A percentile compares a stretch with the other conserved stretches of the same genome.
phyloP scores from a whole-genome alignment of 225 moss, liverwort and hornwort genomes.

The Takakia lepidozioides region DNA sequence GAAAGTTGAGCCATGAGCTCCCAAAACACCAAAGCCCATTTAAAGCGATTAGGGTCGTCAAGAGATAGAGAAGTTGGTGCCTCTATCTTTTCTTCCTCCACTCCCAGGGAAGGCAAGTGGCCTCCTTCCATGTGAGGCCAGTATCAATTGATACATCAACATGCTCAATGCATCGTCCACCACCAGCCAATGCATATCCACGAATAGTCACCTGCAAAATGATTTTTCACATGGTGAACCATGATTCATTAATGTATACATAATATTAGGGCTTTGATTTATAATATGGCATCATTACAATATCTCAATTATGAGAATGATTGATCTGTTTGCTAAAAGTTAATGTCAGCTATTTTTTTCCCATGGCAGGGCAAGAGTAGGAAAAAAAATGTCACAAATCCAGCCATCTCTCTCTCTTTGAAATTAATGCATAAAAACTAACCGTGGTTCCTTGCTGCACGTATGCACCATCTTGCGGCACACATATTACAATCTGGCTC shows the following conservation, averaged over 20 bases:
- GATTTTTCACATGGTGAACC: too few species aligned
- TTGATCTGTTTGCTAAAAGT: too few species aligned
- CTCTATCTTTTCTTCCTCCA: slow-evolving; percentile 14
- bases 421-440: too few species aligned
- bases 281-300: too few species aligned
- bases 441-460: slow-evolving; percentile 42
- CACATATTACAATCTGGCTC: slow-evolving; percentile 66
- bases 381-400: too few species aligned
- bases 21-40: slow-evolving; percentile 36
- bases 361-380: too few species aligned
- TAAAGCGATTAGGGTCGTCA: slow-evolving; percentile 22
- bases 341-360: too few species aligned
- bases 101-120: slow-evolving; percentile 17
- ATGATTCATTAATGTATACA: too few species aligned
- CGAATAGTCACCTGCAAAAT: slow-evolving; percentile 28
- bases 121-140: slow-evolving; percentile 22
- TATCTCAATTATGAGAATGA: too few species aligned
- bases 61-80: too few species aligned
- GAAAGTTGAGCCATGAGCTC: slow-evolving; percentile 9
- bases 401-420: too few species aligned
- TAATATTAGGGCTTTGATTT: too few species aligned
- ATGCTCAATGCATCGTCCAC: slow-evolving; percentile 24
- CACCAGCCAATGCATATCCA: slow-evolving; percentile 33
- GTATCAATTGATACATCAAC: slow-evolving; percentile 26
- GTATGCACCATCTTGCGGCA: slow-evolving; percentile 43